Evolutionary conservation across 2,329 filamentous ascomycete species (phyloP).

Genomic region (Arthrobotrys entomopaga): DNA sequence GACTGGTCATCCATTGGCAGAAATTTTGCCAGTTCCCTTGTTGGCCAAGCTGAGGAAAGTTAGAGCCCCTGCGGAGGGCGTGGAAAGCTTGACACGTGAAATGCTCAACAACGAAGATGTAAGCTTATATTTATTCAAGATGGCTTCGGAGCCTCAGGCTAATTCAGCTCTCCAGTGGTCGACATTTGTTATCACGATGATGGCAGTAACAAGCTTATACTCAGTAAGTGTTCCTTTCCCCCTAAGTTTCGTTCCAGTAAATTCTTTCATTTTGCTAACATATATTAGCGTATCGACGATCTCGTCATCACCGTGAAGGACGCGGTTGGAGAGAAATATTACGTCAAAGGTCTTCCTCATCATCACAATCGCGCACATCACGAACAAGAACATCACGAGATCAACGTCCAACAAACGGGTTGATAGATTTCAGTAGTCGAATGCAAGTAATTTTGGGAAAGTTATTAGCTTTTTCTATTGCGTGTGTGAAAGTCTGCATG

Average conservation of each 20-base stretch:
- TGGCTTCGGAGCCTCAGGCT: background rate
- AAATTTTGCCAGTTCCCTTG: conserved; percentile 65
- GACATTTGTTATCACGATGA: conserved; percentile 38
- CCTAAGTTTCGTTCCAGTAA: background rate
- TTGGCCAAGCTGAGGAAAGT: conserved; percentile 60
- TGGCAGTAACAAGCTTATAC: conserved; percentile 45
- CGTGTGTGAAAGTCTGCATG: too few species aligned
- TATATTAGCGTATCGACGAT: conserved; percentile 47
- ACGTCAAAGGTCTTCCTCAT: conserved; percentile 28
- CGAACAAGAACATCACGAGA: conserved; percentile 5
- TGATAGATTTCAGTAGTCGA: too few species aligned
- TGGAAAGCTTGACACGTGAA: conserved; percentile 28
- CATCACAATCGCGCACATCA: conserved; percentile 16
- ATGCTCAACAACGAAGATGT: conserved; percentile 50
- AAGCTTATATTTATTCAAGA: background rate
- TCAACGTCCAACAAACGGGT: background rate
- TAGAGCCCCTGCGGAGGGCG: conserved; percentile 29
- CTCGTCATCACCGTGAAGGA: conserved; percentile 47
- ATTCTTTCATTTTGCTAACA: background rate
- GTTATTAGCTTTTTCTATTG: too few species aligned
- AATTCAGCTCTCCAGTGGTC: conserved; percentile 37
- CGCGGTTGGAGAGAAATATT: conserved; percentile 47
- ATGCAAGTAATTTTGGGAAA: too few species aligned
- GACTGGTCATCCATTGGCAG: conserved; percentile 65
- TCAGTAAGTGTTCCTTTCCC: conserved; percentile 23